Conservation (phyloP, 768 basidiomycete genomes). For the Lactifluus rugatus region DNA sequence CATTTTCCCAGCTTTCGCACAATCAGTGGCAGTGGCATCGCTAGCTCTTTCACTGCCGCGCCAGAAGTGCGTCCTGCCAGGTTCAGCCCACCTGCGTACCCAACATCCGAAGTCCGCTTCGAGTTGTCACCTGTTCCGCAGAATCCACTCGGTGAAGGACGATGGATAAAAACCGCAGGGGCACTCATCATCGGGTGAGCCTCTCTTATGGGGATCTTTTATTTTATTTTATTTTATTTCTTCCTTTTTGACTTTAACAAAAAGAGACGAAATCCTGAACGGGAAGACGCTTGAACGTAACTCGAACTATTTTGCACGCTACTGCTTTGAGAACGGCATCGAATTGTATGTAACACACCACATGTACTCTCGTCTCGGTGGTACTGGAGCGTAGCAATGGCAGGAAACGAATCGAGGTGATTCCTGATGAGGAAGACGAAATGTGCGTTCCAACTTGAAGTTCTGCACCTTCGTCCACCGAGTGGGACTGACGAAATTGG, state of each 20-base stretch:
- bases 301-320: constrained; percentile 79
- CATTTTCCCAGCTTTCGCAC: background rate
- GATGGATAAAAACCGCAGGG: constrained; percentile 62
- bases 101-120: constrained; percentile 27
- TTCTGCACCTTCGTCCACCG: background rate
- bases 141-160: constrained; percentile 61
- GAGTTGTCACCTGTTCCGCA: constrained; percentile 46
- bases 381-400: constrained; percentile 17
- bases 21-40: background rate
- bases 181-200: constrained; percentile 69
- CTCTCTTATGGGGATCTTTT: background rate
- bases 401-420: constrained; percentile 84
- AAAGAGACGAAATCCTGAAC: constrained; percentile 84
- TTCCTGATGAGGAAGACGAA: constrained; percentile 83
- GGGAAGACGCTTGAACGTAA: constrained; percentile 83
- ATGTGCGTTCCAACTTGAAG: constrained; percentile 62
- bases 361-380: constrained; percentile 17
- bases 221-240: background rate
- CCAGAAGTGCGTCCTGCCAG: background rate
- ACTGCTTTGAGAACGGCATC: constrained; percentile 81
- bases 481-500: background rate
- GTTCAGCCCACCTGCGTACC: background rate
- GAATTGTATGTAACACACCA: constrained; percentile 43
- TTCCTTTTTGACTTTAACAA: no score
- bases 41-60: no score